Base-by-base conservation (phyloP, 371 early-diverging fungal species). In the Capniomyces stellatus region DNA sequence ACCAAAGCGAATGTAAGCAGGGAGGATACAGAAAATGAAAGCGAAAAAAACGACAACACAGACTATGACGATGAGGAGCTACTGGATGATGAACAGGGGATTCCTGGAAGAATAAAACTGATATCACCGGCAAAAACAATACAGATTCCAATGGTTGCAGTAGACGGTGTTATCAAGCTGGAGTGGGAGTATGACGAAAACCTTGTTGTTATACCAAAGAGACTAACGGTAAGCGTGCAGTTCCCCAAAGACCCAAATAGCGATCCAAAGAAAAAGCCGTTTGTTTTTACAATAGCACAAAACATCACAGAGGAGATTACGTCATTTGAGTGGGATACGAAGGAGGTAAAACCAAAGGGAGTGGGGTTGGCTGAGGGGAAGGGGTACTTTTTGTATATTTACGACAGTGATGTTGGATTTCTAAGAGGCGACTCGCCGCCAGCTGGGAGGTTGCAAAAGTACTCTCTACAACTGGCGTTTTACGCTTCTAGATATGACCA, bases 391-490 rank as follows among this genome's bases (percentile, higher is more conserved):
- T 29, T 67, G 55, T 61, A 30, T 46, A 68, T 67, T 30, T 64
- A 64, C 46, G 67, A 67, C 48, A 52, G 67, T 50, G 57, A 65
- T 51, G 55, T 67, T 50, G 67, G 67, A 10, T 68, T 64, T 58
- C 60, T 59, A 10, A 67, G 63, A 58, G 62, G 67, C 58, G 68
- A 63, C 2, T 55, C 51, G 6, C 65, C 65, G 3, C 58, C 50
- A 46, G 50, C 67, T 6, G 67, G 67, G 18, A 47, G 56, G 43
- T 49, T 67, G 42, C 63, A 66, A 51, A 64, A 67, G 63, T 67
- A 68, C 51, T 68, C 57, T 59, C 51, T 67, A n/a, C 67, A 68
- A 25, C 62, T 67, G 41, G 59, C 67, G 30, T 62, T 67, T 66
- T 67, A 67, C 59, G 63, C 56, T 39, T 67, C 67, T 55, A 62